phyloP scores from a whole-genome alignment of 768 basidiomycete genomes.

The Agaricus blazei region DNA sequence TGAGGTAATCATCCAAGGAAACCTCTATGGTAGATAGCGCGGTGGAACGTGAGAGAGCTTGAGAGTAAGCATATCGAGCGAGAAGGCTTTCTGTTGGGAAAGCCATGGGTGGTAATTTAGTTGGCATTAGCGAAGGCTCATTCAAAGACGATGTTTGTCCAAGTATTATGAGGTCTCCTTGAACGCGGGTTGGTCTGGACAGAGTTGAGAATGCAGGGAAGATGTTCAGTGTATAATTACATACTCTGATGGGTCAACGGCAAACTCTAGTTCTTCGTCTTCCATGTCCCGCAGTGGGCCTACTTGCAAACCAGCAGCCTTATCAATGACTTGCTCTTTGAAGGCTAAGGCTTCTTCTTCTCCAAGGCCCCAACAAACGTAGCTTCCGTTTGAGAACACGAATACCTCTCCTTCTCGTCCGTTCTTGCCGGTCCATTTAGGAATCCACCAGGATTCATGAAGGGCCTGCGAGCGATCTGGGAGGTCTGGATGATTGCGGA shows the following conservation, averaged over 20 bases:
- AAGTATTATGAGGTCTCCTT: slow-evolving; percentile 89
- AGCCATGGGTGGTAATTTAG: slow-evolving; percentile 42
- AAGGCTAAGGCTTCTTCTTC: slow-evolving; percentile 73
- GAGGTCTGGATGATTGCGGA: slow-evolving; percentile 47
- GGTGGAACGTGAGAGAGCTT: slow-evolving; percentile 87
- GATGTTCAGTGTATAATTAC: neutral
- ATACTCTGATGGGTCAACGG: slow-evolving; percentile 85
- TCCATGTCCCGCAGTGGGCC: slow-evolving; percentile 63
- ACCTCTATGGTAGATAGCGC: slow-evolving; percentile 84
- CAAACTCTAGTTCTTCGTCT: slow-evolving; percentile 90
- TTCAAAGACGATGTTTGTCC: slow-evolving; percentile 64
- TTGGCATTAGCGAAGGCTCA: slow-evolving; percentile 39
- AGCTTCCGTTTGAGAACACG: slow-evolving; percentile 82
- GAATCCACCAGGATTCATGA: slow-evolving; percentile 79
- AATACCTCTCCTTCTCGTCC: slow-evolving; percentile 77
- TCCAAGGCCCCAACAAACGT: slow-evolving; percentile 86
- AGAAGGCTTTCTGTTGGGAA: slow-evolving; percentile 71
- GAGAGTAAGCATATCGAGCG: slow-evolving; percentile 87
- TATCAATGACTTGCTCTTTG: slow-evolving; percentile 53
- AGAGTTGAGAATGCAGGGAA: neutral
- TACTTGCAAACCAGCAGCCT: slow-evolving; percentile 53
- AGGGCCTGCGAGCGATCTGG: slow-evolving; percentile 52
- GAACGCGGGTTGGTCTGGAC: slow-evolving; percentile 73
- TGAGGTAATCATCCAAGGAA: slow-evolving; percentile 77
- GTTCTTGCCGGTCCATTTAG: slow-evolving; percentile 50